Evolutionary conservation across 176 grass and related monocot genomes (phyloP), one percentile per base, ranked within the genome.

Genomic region (Lolium multiflorum): DNA sequence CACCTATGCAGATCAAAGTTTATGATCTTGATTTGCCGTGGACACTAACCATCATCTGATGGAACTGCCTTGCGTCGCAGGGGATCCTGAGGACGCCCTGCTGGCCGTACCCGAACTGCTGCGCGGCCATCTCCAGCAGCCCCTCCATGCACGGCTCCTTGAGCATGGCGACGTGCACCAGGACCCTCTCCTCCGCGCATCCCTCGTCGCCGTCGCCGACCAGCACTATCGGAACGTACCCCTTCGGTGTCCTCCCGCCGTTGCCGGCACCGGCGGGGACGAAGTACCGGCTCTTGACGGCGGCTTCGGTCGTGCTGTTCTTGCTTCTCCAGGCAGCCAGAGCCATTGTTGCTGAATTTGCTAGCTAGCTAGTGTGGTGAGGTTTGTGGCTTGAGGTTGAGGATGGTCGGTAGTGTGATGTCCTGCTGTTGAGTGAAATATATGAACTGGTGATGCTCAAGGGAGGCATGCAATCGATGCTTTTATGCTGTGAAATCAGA

Each of bases 141-240:
- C 48, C 78, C 3, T 39, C 44, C 2, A 96, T 81, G 69, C 63
- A 87, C 0, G 94, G 91, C 20, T 91, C 82, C 48, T 81, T 83
- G 24, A 93, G 47, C 71, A 81, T 37, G 17, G 37, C 69, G 8
- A 93, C 46, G 0, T 54, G 82, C 47, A 96, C 91, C 44, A 93
- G 3, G 79, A 96, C 82, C 52, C 85, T 79, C 78, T 93, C 58
- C 58, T 6, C 16, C 1, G 52, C 5, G 52, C 1, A 17, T 1
- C 57, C 57, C 2, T 59, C 46, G 20, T 57, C 59, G 41, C 80
- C 16, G 21, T 82, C 76, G 7, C 28, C 11, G 3, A 81, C 63
- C 1, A 92, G 89, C 12, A 90, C 4, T 79, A 96, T 64, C 0
- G 89, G 89, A 7, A 93, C 16, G n/a, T 88, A 91, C 2, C 94